phyloP scores from a whole-genome alignment of 306 rosid genomes.

The Malus orientalis region DNA sequence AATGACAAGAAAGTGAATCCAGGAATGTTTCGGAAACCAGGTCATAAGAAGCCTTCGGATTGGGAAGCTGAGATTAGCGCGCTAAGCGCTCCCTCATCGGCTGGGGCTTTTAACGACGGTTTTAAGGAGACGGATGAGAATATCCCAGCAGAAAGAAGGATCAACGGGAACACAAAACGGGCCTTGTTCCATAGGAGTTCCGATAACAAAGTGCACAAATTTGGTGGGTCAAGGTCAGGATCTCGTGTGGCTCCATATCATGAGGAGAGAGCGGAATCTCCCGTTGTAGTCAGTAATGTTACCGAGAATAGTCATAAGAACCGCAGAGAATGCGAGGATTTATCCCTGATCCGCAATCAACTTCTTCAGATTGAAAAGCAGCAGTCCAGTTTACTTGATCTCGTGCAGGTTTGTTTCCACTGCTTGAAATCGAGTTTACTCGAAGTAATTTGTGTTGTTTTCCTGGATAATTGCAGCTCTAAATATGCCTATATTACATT shows the following conservation, averaged over 20 bases:
- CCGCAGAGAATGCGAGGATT: conserved; percentile 60
- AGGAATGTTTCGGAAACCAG: conserved; percentile 31
- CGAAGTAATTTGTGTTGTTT: not conserved
- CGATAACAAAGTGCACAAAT: conserved; percentile 43
- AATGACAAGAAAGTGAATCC: conserved; percentile 37
- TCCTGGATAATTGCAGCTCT: not conserved
- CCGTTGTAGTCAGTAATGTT: conserved; percentile 31
- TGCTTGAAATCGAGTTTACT: not conserved
- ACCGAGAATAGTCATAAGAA: conserved; percentile 39
- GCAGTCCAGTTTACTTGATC: conserved; percentile 81
- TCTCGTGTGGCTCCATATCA: conserved; percentile 82
- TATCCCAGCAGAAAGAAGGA: conserved; percentile 31
- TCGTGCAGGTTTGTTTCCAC: conserved; percentile 72
- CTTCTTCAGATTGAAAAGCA: conserved; percentile 87
- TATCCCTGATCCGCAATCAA: conserved; percentile 70
- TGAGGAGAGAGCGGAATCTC: conserved; percentile 47
- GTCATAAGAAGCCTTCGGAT: conserved; percentile 31
- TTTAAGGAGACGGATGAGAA: conserved; percentile 42
- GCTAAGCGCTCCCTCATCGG: conserved; percentile 23
- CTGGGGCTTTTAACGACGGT: conserved; percentile 25
- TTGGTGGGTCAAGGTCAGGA: conserved; percentile 53
- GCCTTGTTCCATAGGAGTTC: conserved; percentile 42
- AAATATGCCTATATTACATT: not conserved
- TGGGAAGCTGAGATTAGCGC: conserved; percentile 50
- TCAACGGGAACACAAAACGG: conserved; percentile 40